Evolutionary conservation across 2,329 filamentous ascomycete genomes (phyloP), one percentile per base, ranked within the genome.

Genomic region (Aspergillus chevalieri): DNA sequence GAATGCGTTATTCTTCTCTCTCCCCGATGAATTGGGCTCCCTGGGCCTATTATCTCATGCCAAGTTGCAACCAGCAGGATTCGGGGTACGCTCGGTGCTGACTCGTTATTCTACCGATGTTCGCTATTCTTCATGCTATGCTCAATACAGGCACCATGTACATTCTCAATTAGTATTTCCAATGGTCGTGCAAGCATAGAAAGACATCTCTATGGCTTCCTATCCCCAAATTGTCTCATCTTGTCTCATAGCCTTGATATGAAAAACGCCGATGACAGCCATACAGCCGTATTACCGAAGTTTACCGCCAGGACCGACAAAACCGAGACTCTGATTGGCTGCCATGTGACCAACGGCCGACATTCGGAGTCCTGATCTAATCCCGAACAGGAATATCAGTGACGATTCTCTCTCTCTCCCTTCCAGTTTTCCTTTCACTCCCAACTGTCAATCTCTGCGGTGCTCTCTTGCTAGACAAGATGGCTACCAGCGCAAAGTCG

Each of bases 401-500:
- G 26, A 33, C 14, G 15, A 22, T 44, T 44, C 22, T 26, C 21
- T 21, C 21, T 44, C 22, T 26, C 21, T 21, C 21, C 21, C 21
- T 10, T 28, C 17, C 15, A 12, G 17, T 38, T 22, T 34, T 34
- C 19, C 12, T 34, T 28, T 34, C 26, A 17, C 22, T 12, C 44
- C 17, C 15, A 17, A 30, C 45, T 46, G 46, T 53, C 47, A 47
- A 47, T 46, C 52, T 45, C 33, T 52, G 51, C 53, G 52, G 55
- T 58, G 55, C 43, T 43, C 47, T 52, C 55, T 61, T 59, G 57
- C 56, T 54, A 48, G 33, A 50, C 58, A 64, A 56, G 55, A 68
- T 70, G 66, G 63, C 63, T 57, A 64, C 62, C 57, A 63, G 57
- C 44, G 62, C 58, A 49, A 67, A 66, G 53, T 51, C 65, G 54